These are phyloP conservation scores for Penicillium sp. DNA, from an alignment of 2,329 filamentous ascomycete genomes.

Conservation along the genomic window DNA sequence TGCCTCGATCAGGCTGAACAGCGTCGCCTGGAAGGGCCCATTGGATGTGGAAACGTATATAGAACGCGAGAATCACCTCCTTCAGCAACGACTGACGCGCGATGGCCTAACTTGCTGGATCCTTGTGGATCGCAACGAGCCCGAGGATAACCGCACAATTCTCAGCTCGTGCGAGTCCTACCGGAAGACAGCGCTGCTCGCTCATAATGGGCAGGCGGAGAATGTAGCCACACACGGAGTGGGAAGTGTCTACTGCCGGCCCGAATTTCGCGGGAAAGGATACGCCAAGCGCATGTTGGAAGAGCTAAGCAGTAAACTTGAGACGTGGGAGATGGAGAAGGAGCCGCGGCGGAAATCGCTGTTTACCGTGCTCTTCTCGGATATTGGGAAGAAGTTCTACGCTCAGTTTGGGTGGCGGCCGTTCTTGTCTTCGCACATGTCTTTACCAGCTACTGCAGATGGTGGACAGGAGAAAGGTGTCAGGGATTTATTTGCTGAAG, in stretches of 20 bases:
- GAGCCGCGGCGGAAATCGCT: constrained; percentile 44
- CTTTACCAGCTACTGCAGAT: constrained; percentile 51
- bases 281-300: constrained; percentile 76
- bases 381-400: constrained; percentile 84
- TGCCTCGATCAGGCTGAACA: constrained; percentile 55
- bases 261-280: constrained; percentile 65
- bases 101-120: constrained; percentile 62
- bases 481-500: constrained; percentile 33
- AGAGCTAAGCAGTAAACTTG: constrained; percentile 59
- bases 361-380: constrained; percentile 82
- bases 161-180: constrained; percentile 60
- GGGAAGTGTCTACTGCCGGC: constrained; percentile 74
- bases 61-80: constrained; percentile 55
- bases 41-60: constrained; percentile 57
- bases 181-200: constrained; percentile 43
- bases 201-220: constrained; percentile 56
- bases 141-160: constrained; percentile 45
- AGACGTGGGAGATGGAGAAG: constrained; percentile 53
- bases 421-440: constrained; percentile 70
- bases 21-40: constrained; percentile 57
- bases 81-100: constrained; percentile 52
- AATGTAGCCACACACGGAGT: constrained; percentile 66
- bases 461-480: constrained; percentile 23
- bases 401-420: constrained; percentile 72
- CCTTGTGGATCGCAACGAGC: constrained; percentile 50